Percentiles rank a stretch among this genome's conserved stretches.
Conservation (phyloP, 2,329 filamentous ascomycete species). For the Ophiostoma australiae region DNA sequence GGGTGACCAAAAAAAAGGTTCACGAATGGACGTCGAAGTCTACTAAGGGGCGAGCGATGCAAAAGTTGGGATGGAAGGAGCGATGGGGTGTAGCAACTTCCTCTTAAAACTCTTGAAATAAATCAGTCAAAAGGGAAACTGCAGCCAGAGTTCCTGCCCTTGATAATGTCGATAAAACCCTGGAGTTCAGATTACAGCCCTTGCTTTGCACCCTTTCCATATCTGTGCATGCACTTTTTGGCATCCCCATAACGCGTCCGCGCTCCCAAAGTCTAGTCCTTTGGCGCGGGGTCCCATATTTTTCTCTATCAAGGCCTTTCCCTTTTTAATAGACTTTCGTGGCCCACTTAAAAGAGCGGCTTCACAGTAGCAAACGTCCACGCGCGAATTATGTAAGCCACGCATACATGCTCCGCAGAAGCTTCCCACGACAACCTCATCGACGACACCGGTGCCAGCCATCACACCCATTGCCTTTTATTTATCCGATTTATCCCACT, state of each 20-base stretch:
- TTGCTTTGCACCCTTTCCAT: neutral
- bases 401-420: neutral
- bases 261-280: neutral
- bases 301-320: conserved; percentile 7
- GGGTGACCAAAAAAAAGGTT: neutral
- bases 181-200: neutral
- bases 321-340: neutral
- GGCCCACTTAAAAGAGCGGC: conserved; percentile 1
- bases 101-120: neutral
- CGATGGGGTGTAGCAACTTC: neutral
- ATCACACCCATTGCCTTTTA: neutral
- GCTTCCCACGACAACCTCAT: neutral
- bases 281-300: conserved; percentile 24
- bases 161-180: neutral
- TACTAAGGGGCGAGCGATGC: neutral
- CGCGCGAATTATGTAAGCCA: conserved; percentile 16
- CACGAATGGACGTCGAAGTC: neutral
- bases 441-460: neutral
- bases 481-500: neutral
- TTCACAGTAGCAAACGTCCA: conserved; percentile 17
- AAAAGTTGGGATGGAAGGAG: neutral
- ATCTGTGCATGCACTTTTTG: neutral
- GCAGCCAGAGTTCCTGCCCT: neutral
- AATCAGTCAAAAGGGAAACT: neutral
- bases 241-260: conserved; percentile 20